phyloP scores from a whole-genome alignment of 305 asterid genomes.

The Fraxinus latifolia region DNA sequence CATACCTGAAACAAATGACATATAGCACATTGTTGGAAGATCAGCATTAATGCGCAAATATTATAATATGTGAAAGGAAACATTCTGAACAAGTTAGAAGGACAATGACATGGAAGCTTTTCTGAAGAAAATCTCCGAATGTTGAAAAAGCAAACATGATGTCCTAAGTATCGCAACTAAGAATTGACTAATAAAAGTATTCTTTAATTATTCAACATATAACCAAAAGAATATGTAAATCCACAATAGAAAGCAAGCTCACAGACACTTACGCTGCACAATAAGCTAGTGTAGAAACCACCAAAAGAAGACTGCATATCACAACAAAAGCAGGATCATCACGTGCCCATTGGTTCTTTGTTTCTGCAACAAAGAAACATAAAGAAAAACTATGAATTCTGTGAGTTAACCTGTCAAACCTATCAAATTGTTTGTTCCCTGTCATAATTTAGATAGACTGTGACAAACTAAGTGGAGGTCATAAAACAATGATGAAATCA shows the following conservation, averaged over 20 bases:
- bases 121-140: neutral
- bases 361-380: slow-evolving; percentile 54
- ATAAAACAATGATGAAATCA: slow-evolving; percentile 4
- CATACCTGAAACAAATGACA: slow-evolving; percentile 65
- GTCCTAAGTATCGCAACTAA: neutral
- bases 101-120: neutral
- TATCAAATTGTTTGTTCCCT: slow-evolving; percentile 1
- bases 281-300: slow-evolving; percentile 38
- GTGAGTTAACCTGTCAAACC: slow-evolving; percentile 14
- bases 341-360: slow-evolving; percentile 63
- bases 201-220: neutral
- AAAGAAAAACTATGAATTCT: slow-evolving; percentile 9
- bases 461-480: neutral
- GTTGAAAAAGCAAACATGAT: neutral
- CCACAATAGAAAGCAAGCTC: slow-evolving; percentile 13
- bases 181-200: neutral
- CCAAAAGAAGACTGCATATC: slow-evolving; percentile 46
- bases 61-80: neutral
- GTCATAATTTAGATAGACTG: neutral
- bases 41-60: slow-evolving; percentile 15
- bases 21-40: slow-evolving; percentile 4
- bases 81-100: neutral
- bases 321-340: slow-evolving; percentile 60
- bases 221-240: neutral
- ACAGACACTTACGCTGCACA: slow-evolving; percentile 44